Evolutionary conservation across 2,329 filamentous ascomycete species (phyloP).

Genomic region (Colletotrichum lupini): DNA sequence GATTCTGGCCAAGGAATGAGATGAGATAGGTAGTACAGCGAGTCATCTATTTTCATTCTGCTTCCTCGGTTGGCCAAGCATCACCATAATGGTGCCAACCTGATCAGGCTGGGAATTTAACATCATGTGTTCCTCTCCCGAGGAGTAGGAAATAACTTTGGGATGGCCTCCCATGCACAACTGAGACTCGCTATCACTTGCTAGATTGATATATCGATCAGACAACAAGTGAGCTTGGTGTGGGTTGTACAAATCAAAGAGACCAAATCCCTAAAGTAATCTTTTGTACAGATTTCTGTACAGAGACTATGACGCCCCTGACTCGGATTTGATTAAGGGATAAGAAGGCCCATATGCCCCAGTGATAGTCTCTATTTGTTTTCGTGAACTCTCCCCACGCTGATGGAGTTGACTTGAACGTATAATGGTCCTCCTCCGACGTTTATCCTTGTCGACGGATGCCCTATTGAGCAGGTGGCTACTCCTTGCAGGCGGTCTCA

Average conservation of each 20-base stretch:
- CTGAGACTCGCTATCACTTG: background rate
- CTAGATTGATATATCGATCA: background rate
- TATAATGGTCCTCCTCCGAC: background rate
- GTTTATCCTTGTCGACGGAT: background rate
- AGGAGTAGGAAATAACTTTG: background rate
- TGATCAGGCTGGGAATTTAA: background rate
- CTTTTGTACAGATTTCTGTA: background rate
- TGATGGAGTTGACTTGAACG: background rate
- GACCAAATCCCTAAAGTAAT: background rate
- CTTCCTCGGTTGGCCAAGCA: background rate
- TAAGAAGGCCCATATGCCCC: background rate
- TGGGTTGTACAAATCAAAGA: background rate
- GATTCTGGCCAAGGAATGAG: background rate
- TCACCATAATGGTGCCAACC: background rate
- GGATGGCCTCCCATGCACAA: background rate
- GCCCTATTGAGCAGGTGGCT: background rate
- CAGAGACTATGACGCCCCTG: background rate
- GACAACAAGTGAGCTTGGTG: background rate
- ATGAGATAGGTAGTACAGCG: background rate
- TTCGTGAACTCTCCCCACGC: background rate
- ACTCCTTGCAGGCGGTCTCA: no score
- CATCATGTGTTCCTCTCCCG: background rate
- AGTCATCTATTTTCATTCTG: background rate
- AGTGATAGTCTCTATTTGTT: background rate
- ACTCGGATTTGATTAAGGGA: background rate